These are phyloP conservation scores for Arthrobotrys pseudoclavata DNA, from an alignment of 2,329 filamentous ascomycete species.

Conservation along the genomic window DNA sequence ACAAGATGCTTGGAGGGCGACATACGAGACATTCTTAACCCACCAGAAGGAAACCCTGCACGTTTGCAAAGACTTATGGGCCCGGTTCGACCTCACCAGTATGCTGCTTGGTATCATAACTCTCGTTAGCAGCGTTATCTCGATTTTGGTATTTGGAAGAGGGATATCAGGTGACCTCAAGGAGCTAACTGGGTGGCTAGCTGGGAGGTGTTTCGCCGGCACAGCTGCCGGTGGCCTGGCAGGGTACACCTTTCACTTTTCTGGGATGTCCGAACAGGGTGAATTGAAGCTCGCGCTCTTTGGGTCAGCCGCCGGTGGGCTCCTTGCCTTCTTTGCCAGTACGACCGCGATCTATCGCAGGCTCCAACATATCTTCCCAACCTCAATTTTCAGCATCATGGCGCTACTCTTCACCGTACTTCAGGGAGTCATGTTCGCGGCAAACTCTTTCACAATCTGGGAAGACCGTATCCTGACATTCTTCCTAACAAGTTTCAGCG, in stretches of 20 bases:
- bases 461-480: constrained; percentile 95
- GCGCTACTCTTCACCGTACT: constrained; percentile 83
- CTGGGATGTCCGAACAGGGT: constrained; percentile 22
- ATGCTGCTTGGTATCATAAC: constrained; percentile 85
- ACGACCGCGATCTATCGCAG: constrained; percentile 66
- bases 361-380: constrained; percentile 73
- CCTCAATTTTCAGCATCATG: constrained; percentile 89
- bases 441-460: constrained; percentile 99
- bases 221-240: constrained; percentile 67
- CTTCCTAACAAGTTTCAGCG: constrained; percentile 88
- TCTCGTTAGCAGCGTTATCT: constrained; percentile 76
- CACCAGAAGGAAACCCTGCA: constrained; percentile 85
- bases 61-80: constrained; percentile 88
- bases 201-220: constrained; percentile 70
- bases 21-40: constrained; percentile 73
- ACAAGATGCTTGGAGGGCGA: constrained; percentile 65
- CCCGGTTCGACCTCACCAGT: constrained; percentile 86
- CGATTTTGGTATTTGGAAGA: constrained; percentile 80
- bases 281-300: constrained; percentile 65
- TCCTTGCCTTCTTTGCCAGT: constrained; percentile 66
- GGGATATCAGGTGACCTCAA: constrained; percentile 71
- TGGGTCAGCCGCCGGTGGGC: constrained; percentile 68
- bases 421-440: constrained; percentile 93
- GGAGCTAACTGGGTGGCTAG: constrained; percentile 70
- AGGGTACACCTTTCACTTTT: constrained; percentile 47